Evolutionary conservation across 2,329 filamentous ascomycete genomes (phyloP).

Genomic region (Trichoderma afroharzianum): DNA sequence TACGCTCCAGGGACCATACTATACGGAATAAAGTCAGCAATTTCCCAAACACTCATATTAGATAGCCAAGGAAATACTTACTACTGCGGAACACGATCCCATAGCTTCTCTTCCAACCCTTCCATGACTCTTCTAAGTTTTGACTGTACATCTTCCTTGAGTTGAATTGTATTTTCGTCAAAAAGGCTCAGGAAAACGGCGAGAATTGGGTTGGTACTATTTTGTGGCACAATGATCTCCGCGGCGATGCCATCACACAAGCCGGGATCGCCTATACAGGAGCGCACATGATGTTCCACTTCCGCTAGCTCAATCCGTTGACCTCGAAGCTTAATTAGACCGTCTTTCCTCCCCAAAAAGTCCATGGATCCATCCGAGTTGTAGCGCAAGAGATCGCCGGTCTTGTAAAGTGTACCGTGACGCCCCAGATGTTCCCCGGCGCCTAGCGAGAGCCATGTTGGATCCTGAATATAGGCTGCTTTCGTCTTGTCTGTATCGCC

Average conservation of each 20-base stretch:
- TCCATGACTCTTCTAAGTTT: neutral
- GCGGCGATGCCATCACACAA: slow-evolving; percentile 5
- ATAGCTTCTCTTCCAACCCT: slow-evolving; percentile 2
- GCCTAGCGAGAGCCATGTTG: slow-evolving; percentile 12
- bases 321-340: slow-evolving; percentile 9
- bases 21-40: neutral
- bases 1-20: slow-evolving; percentile 15
- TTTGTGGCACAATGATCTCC: slow-evolving; percentile 6
- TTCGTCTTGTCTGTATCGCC: neutral
- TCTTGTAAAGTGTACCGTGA: slow-evolving; percentile 10
- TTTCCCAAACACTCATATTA: neutral
- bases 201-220: slow-evolving; percentile 7
- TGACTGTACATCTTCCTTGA: neutral
- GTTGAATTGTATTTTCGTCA: neutral
- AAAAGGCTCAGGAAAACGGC: slow-evolving; percentile 5
- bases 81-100: slow-evolving; percentile 11
- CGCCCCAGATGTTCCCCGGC: neutral
- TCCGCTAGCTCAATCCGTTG: slow-evolving; percentile 12
- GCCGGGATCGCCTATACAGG: neutral
- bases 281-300: slow-evolving; percentile 12
- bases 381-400: slow-evolving; percentile 10
- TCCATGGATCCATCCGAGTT: slow-evolving; percentile 12
- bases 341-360: slow-evolving; percentile 6
- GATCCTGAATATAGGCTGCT: slow-evolving; percentile 15
- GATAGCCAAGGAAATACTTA: neutral